Evolutionary conservation across 768 basidiomycete genomes (phyloP), one percentile per base, ranked within the genome.

Genomic region (Lanmaoa rubissima): DNA sequence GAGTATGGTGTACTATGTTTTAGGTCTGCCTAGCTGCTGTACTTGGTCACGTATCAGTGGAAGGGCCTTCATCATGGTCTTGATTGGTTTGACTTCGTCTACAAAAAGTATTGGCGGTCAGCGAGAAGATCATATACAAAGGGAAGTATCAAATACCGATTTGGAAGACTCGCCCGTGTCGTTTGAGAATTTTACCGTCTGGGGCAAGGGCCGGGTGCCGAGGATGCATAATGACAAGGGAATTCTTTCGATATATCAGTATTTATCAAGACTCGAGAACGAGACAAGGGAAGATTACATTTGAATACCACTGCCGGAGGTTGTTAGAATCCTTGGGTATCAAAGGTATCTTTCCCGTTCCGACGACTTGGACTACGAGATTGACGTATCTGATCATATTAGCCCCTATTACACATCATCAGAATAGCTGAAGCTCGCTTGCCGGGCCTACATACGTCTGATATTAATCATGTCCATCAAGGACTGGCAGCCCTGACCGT

Each of bases 401-500:
- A 41, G 71, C 65, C 26, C 79, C 84, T 80, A 55, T 50, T 24
- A 32, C 5, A 28, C 35, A 1, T 16, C n/a, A 9, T 51, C 36
- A 47, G 36, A 60, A 24, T 43, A 9, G 19, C 16, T 38, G 4
- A 16, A 19, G 41, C 36, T 14, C 5, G 16, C 35, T 41, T 38
- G 51, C 40, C 13, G 40, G 35, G n/a, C 32, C 12, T 10, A 71
- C 79, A 47, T 69, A 94, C 94, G 76, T 70, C 95, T 79, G 24
- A 79, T 66, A 43, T 84, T 81, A 17, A 97, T 76, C 46, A 98
- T 78, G 34, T 88, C 82, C 72, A 92, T 84, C 53, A 97, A 65
- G 9, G 86, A 79, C 52, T 82, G 78, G 64, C 91, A 92, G 0
- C 92, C 94, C 1, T 86, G 83, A 12, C 94, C 94, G 66, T 95